Base-by-base conservation (phyloP, 148 eudicot genomes). In the Nyssa sinensis region DNA sequence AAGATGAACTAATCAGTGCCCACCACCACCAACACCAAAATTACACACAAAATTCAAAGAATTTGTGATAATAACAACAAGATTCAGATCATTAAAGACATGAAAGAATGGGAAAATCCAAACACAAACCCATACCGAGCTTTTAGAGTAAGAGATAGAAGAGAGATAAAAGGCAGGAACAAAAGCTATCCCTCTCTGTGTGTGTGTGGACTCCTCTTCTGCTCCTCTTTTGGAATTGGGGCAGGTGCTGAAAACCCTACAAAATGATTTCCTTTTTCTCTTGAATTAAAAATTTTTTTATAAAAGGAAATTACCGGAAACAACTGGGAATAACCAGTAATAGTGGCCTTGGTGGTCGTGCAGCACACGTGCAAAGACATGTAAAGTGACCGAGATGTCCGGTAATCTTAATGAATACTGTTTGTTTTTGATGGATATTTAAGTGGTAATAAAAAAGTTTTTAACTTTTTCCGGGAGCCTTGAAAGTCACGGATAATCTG, bases 301-400 rank as follows among this genome's bases (percentile, higher is more conserved):
- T 3, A 37, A 37, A 37, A 37, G 9, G 44, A 64, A 10, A 37
- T 17, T 14, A 57, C n/a, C 11, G 71, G 49, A 55, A 57, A n/a
- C 57, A 10, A 76, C 81, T 71, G 80, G 76, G 44, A 14, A 70
- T 11, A 74, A 53, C 85, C 71, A 67, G 87, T 76, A 24, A 55
- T 69, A 32, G 66, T 77, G 64, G 71, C 68, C 13, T 80, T 79
- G 81, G 57, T 61, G 74, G 73, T 73, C 73, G 86, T 83, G 86
- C 57, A 65, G 49, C 79, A 72, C 84, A 85, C 88, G 88, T 85
- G 88, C 81, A 80, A 30, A 53, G 64, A 61, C 41, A 70, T 73
- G 53, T 47, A 49, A 60, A 51, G 64, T 76, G 75, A 77, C 84
- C 78, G 76, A 58, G 62, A 69, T 75, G 25, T 29, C 78, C 75